These are phyloP conservation scores for Agrocybe praecox DNA, from an alignment of 768 basidiomycete species.

Conservation along the genomic window DNA sequence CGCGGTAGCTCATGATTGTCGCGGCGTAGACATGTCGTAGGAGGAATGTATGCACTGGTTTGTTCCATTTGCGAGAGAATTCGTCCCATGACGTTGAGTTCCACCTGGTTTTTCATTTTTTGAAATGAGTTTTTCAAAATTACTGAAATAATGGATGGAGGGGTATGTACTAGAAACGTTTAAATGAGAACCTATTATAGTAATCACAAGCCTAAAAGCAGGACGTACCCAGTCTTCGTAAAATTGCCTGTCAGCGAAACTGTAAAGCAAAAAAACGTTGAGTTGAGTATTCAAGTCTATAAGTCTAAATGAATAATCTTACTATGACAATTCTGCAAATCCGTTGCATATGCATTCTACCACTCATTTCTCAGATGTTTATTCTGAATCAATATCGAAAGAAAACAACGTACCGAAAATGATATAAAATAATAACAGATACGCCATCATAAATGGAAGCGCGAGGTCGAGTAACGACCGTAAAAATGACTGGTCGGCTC, in stretches of 20 bases:
- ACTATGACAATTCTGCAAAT: constrained; percentile 93
- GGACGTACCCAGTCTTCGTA: constrained; percentile 90
- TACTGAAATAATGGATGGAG: neutral
- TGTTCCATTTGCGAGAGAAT: constrained; percentile 98
- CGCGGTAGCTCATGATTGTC: constrained; percentile 72
- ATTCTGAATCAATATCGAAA: neutral
- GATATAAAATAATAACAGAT: constrained; percentile 84
- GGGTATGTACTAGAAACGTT: neutral
- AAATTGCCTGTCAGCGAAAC: constrained; percentile 97
- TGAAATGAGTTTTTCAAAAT: neutral
- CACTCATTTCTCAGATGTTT: neutral
- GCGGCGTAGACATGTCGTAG: constrained; percentile 95
- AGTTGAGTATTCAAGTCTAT: neutral
- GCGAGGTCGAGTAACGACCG: constrained; percentile 84
- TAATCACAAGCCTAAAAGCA: neutral
- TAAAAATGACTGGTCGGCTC: constrained; percentile 68
- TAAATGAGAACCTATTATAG: neutral
- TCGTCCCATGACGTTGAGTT: constrained; percentile 97
- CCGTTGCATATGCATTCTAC: constrained; percentile 95
- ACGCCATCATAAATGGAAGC: constrained; percentile 92
- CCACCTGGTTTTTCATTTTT: constrained; percentile 56
- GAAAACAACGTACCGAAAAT: constrained; percentile 63
- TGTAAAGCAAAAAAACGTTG: constrained; percentile 27
- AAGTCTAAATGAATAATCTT: too few species aligned
- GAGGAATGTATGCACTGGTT: constrained; percentile 92